Conservation (phyloP, 164 flowering plant species). For the Vitis rupestris region DNA sequence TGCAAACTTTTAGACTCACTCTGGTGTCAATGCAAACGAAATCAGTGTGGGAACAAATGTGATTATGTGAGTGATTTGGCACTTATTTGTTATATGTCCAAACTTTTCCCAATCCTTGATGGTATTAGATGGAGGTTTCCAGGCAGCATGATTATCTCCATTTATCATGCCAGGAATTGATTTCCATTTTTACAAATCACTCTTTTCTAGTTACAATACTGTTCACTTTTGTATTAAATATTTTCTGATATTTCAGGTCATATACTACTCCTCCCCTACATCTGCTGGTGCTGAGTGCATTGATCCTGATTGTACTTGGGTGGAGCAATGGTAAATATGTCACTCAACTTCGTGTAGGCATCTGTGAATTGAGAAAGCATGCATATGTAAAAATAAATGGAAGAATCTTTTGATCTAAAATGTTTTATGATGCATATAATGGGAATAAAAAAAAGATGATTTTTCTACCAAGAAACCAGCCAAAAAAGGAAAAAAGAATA, state of each 20-base stretch:
- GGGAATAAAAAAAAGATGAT: background rate
- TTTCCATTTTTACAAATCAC: background rate
- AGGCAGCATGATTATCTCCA: background rate
- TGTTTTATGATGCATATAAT: background rate
- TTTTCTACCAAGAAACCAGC: too few relatives aligned
- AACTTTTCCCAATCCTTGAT: too few relatives aligned
- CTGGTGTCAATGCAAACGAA: too few relatives aligned
- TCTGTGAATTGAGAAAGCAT: conserved; percentile 4
- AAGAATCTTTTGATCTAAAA: background rate
- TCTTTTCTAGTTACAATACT: background rate
- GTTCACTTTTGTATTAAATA: background rate
- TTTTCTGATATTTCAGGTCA: conserved; percentile 47
- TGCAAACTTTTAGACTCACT: too few relatives aligned
- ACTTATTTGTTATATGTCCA: too few relatives aligned
- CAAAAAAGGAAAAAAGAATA: too few relatives aligned
- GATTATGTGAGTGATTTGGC: too few relatives aligned
- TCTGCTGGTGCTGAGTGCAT: conserved; percentile 98
- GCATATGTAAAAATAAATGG: background rate
- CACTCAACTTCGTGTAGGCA: background rate
- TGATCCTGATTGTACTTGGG: conserved; percentile 88
- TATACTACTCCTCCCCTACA: conserved; percentile 71
- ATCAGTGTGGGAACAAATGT: too few relatives aligned
- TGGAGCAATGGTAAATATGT: conserved; percentile 79
- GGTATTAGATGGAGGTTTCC: too few relatives aligned
- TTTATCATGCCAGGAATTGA: background rate